phyloP scores from a whole-genome alignment of 352 stramenopile genomes.

The Phytophthora pistaciae region DNA sequence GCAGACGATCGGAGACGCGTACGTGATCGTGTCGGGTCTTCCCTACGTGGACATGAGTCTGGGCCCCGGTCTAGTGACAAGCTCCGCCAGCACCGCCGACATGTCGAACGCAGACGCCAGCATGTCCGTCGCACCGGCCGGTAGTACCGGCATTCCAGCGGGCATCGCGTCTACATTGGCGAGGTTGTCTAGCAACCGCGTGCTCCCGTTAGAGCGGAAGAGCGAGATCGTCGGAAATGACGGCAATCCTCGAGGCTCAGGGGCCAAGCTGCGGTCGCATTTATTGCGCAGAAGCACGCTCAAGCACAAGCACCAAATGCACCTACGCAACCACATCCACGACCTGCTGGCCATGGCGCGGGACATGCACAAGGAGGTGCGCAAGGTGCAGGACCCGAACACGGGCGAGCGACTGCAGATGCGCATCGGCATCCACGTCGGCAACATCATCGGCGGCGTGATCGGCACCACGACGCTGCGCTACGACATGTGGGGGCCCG shows the following conservation, averaged over 20 bases:
- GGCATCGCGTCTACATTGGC: slow-evolving; percentile 10
- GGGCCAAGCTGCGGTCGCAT: slow-evolving; percentile 29
- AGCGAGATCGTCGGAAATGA: slow-evolving; percentile 11
- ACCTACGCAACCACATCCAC: slow-evolving; percentile 82
- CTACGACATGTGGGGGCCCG: slow-evolving; percentile 91
- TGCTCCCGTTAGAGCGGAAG: slow-evolving; percentile 53
- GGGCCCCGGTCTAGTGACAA: slow-evolving; percentile 50
- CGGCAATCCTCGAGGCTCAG: slow-evolving; percentile 14
- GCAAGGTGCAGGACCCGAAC: slow-evolving; percentile 87
- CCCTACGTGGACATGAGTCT: slow-evolving; percentile 91
- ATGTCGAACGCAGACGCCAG: slow-evolving; percentile 35
- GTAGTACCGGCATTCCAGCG: slow-evolving; percentile 5
- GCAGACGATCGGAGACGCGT: slow-evolving; percentile 94
- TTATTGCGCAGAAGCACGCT: slow-evolving; percentile 64
- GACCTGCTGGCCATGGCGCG: slow-evolving; percentile 83
- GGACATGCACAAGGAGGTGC: slow-evolving; percentile 90
- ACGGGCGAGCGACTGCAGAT: slow-evolving; percentile 87
- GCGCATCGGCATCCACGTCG: slow-evolving; percentile 90
- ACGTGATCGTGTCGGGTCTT: slow-evolving; percentile 89
- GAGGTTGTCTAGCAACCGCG: slow-evolving; percentile 54
- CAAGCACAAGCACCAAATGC: slow-evolving; percentile 87
- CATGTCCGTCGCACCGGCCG: slow-evolving; percentile 14
- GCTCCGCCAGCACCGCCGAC: slow-evolving; percentile 25
- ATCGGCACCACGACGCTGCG: slow-evolving; percentile 89
- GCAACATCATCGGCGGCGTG: slow-evolving; percentile 89